phyloP scores from a whole-genome alignment of 345 rosid genomes.

The Lepidium sativum region DNA sequence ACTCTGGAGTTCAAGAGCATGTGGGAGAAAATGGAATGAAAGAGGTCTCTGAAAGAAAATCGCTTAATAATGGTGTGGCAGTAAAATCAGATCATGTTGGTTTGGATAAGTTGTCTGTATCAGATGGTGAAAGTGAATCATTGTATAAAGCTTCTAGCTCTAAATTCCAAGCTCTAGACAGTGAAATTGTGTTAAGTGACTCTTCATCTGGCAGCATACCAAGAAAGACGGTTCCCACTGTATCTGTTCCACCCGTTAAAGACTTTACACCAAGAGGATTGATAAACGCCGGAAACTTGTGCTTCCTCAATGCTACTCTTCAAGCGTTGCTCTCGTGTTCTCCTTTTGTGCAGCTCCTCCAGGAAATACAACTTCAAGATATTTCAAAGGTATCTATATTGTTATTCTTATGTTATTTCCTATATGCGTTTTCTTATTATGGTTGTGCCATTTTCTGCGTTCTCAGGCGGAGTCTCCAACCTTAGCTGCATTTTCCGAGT shows the following conservation, averaged over 20 bases:
- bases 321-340: constrained; percentile 87
- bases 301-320: constrained; percentile 86
- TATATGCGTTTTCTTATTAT: neutral
- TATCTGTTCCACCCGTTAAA: constrained; percentile 28
- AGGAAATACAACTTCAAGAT: constrained; percentile 41
- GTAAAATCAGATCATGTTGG: constrained; percentile 24
- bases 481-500: constrained; percentile 63
- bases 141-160: constrained; percentile 31
- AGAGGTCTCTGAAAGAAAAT: constrained; percentile 12
- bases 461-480: constrained; percentile 71
- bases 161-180: constrained; percentile 44
- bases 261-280: constrained; percentile 69
- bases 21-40: constrained; percentile 42
- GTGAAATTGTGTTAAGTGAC: constrained; percentile 22
- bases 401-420: neutral
- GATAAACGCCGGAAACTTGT: constrained; percentile 74
- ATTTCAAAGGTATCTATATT: constrained; percentile 49
- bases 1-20: constrained; percentile 14
- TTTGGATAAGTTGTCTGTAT: constrained; percentile 23
- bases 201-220: constrained; percentile 21
- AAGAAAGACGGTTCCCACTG: constrained; percentile 32
- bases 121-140: constrained; percentile 37
- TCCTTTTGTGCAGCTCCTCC: constrained; percentile 78
- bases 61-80: constrained; percentile 41
- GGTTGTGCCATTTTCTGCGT: constrained; percentile 16